Conservation (phyloP, 345 rosid species). For the Lepidium africanum region DNA sequence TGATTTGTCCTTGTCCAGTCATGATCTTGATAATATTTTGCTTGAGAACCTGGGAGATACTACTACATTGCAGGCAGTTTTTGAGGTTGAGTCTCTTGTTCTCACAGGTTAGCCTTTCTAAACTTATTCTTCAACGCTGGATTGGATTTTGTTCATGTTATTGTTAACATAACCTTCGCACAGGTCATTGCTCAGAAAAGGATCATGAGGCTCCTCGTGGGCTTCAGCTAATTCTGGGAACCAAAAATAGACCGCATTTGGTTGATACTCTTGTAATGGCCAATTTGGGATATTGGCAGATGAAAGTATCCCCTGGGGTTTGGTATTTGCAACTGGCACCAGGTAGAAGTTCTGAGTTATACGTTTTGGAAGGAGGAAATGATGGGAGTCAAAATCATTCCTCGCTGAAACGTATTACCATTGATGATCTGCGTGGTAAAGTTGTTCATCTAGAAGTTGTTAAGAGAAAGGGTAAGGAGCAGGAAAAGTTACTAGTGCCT, state of each 20-base stretch:
- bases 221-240: slow-evolving; percentile 98
- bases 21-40: slow-evolving; percentile 95
- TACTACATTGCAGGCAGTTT: slow-evolving; percentile 93
- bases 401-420: slow-evolving; percentile 63
- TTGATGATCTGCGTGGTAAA: slow-evolving; percentile 88
- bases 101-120: slow-evolving; percentile 66
- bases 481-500: slow-evolving; percentile 71
- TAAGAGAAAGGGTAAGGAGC: slow-evolving; percentile 89
- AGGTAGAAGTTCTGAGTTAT: slow-evolving; percentile 91
- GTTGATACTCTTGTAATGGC: slow-evolving; percentile 99
- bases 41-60: slow-evolving; percentile 98
- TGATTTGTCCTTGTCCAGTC: slow-evolving; percentile 40
- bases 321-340: slow-evolving; percentile 99
- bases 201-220: slow-evolving; percentile 98
- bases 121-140: background rate
- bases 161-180: slow-evolving; percentile 12
- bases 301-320: slow-evolving; percentile 99
- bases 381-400: slow-evolving; percentile 39
- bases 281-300: slow-evolving; percentile 99
- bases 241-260: slow-evolving; percentile 78
- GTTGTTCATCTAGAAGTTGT: slow-evolving; percentile 88
- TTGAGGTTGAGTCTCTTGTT: slow-evolving; percentile 95
- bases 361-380: slow-evolving; percentile 49
- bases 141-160: background rate
- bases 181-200: slow-evolving; percentile 97